phyloP scores from a whole-genome alignment of 2,329 filamentous ascomycete genomes.

The Ceratocystis lukuohia region DNA sequence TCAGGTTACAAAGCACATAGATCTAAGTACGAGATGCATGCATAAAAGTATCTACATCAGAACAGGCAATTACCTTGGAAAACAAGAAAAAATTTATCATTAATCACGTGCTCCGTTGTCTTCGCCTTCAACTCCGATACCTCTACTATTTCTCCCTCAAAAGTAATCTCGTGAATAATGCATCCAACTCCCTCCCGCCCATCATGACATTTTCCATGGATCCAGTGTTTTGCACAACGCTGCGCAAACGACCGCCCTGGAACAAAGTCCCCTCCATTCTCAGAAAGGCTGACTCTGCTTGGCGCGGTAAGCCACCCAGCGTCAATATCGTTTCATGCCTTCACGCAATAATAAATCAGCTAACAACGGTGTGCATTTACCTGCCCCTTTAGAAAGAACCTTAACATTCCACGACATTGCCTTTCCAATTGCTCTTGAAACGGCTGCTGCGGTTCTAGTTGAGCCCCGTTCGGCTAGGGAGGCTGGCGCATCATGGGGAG shows the following conservation, averaged over 20 bases:
- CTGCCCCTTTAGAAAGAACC: slow-evolving; percentile 27
- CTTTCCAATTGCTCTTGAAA: slow-evolving; percentile 26
- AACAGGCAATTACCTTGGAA: neutral
- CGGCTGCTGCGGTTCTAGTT: slow-evolving; percentile 6
- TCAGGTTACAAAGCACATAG: neutral
- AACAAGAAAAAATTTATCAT: neutral
- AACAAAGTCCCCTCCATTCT: slow-evolving; percentile 25
- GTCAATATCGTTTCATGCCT: neutral
- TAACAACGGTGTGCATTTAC: slow-evolving; percentile 7
- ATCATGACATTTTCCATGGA: neutral
- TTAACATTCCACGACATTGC: slow-evolving; percentile 35
- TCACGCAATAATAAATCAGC: neutral
- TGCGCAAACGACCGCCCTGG: slow-evolving; percentile 30
- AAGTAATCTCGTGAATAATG: neutral
- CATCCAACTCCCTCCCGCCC: neutral
- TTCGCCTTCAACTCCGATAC: neutral
- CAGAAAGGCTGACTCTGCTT: slow-evolving; percentile 18
- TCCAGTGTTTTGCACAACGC: slow-evolving; percentile 30
- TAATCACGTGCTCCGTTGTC: neutral
- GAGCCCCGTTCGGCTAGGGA: neutral
- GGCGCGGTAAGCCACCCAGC: slow-evolving; percentile 24
- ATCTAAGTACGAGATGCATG: neutral
- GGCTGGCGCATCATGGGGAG: slow-evolving; percentile 20
- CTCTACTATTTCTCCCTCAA: neutral
- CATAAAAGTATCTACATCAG: neutral